Evolutionary conservation across 1,139 yeast genomes (phyloP), one percentile per base, ranked within the genome.

Genomic region (Debaryomyces coudertii): DNA sequence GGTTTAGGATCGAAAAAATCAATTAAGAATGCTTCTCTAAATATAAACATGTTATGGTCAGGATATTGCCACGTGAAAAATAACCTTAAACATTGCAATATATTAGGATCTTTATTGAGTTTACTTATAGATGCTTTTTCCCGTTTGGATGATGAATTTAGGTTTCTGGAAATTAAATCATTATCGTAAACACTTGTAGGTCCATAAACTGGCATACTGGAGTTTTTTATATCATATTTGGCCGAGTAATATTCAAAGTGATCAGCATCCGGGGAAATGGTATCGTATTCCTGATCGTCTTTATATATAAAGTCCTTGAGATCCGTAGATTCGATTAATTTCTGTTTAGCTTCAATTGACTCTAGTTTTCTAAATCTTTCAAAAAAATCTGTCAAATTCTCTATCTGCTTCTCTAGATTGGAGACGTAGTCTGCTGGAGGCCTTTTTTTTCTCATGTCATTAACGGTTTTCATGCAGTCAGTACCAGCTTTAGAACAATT

Each of bases 1-100:
- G 75, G 65, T 38, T 71, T 66, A 42, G 82, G 80, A 57, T 77
- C 68, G 62, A 82, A 77, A 59, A 80, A 74, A 44, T 82, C 86
- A 48, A 70, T 72, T 40, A 83, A 62, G 55, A 83, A 83, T n/a
- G 86, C 81, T 55, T 83, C 89, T 48, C 89, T 64, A 54, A 81
- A 83, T 15, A 83, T 73, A 54, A 82, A 83, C 71, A 81, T 73
- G 55, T 80, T 80, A 53, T 80, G 79, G 47, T 82, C 86, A 2
- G 87, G 87, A 52, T 83, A 83, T 49, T 81, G 78, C 85, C 86
- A 82, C 25, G 77, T 76, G 58, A 83, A 83, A 56, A 83, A 83
- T 31, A 79, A 66, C 45, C 80, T 76, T 31, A 83, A 60, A 50
- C 84, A 79, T 40, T 75, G 71, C 27, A 80, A 57, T 48, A 80